Evolutionary conservation across 1,284 basidiomycete species (phyloP), one percentile per base, ranked within the genome.

Genomic region (Apiotrichum domesticum): DNA sequence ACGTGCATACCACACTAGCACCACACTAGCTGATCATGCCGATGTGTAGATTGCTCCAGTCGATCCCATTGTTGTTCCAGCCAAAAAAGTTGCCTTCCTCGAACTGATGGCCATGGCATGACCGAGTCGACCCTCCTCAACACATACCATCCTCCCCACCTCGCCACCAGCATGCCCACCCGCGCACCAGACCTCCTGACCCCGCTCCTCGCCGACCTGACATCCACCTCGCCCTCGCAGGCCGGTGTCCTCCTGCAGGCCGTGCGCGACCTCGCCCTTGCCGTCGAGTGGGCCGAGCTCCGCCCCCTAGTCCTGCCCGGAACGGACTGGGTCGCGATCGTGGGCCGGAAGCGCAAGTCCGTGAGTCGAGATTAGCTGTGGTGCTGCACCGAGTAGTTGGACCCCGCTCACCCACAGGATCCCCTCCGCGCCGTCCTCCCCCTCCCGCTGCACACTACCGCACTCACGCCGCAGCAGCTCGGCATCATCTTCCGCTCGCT

Each of bases 261-360:
- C 3, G 64, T 69, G 40, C 70, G 72, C 32, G 77, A 78, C 57
- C 65, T 78, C n/a, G 59, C 69, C 1, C 69, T 77, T 9, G 77
- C 76, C 37, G 69, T 76, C 35, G 73, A 74, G 63, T 78, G 77
- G 77, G 55, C 60, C n/a, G 67, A 74, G 54, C 61, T 77, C 2
- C 62, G 71, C 13, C 53, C 69, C 0, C 47, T 67, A 6, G 41
- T 54, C 8, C 57, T 77, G 0, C 47, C 58, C 32, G 62, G 60
- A n/a, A 63, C 63, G 8, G 37, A 47, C 15, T 75, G 74, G 75
- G 61, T 63, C 3, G 67, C 68, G 3, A 58, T 76, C 1, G 53
- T 76, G 14, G 75, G 74, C 6, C 71, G 71, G 49, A 76, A 74
- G 62, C 66, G 66, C 7, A 45, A 53, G 44, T 49, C 66, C 46